Evolutionary conservation across 1,284 basidiomycete species (phyloP), one percentile per base, ranked within the genome.

Genomic region (Testicularia cyperi): DNA sequence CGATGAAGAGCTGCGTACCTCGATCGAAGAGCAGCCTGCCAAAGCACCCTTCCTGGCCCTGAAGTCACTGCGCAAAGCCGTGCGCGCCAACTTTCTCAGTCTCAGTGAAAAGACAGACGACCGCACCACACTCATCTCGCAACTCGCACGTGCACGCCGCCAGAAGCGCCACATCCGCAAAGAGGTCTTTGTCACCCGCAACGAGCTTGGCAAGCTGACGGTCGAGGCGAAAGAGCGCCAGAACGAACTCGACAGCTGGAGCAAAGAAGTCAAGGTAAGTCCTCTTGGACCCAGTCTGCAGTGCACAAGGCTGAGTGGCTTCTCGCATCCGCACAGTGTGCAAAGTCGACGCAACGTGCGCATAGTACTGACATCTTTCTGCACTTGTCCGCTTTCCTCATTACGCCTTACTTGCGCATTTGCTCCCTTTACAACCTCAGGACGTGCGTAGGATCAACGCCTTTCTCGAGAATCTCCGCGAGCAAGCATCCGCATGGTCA

Each of bases 11-110:
- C 45, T 63, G 12, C 38, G 54, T 6, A 39, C 28, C 13, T 44
- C 60, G 10, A 56, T 56, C 44, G 54, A 63, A 15, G 53, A 51
- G 35, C 60, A 63, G 35, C 48, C 60, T 16, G 48, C 53, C 24
- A 56, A 63, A 38, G 48, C 54, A 5, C 49, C 53, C n/a, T 48
- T 53, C 38, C 22, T 48, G 4, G 60, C 60, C 14, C 44, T 63
- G 29, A 63, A 57, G 19, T 19, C 60, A 18, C 16, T 63, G 9
- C 44, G 60, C 31, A 63, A 56, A 23, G 39, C 38, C 21, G 46
- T 57, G 3, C 38, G 54, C 2, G 27, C 44, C 39, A 48, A 49
- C 20, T 63, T 57, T 14, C n/a, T 47, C 4, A 49, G 44, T 15
- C 26, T 63, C 19, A 57, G 53, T 36, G 53, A 57, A 16, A 57